phyloP scores from a whole-genome alignment of 2,329 filamentous ascomycete species.

The Clarireedia monteithiana region DNA sequence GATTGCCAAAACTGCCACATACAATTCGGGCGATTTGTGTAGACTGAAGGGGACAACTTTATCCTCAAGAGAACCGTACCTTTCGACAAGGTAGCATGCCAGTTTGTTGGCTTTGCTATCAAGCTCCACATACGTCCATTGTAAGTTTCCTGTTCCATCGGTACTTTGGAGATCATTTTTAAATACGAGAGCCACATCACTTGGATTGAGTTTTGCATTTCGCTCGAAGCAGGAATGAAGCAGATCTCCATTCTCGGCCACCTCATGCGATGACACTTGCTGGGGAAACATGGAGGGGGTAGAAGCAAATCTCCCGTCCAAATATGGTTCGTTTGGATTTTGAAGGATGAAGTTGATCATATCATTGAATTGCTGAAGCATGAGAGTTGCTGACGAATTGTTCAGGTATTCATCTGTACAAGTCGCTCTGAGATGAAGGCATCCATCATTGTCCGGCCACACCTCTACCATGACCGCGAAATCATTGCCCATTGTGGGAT shows the following conservation, averaged over 20 bases:
- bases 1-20: slow-evolving; percentile 28
- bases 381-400: not conserved
- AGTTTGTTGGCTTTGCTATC: not conserved
- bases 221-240: not conserved
- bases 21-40: slow-evolving; percentile 26
- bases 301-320: not conserved
- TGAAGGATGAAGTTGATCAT: not conserved
- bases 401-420: slow-evolving; percentile 1
- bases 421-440: not conserved
- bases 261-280: not conserved
- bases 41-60: slow-evolving; percentile 2
- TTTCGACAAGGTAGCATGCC: not conserved
- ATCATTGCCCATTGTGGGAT: slow-evolving; percentile 3
- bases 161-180: not conserved
- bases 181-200: not conserved
- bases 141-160: not conserved
- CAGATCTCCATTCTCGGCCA: not conserved
- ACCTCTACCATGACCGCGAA: slow-evolving; percentile 1
- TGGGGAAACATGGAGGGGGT: not conserved
- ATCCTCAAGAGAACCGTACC: not conserved
- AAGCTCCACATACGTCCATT: slow-evolving; percentile 3
- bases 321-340: not conserved
- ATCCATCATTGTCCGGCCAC: slow-evolving; percentile 1
- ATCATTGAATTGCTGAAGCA: slow-evolving; percentile 4
- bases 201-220: not conserved